Evolutionary conservation across 2,329 filamentous ascomycete genomes (phyloP).

Genomic region (Monosporascus ibericus): DNA sequence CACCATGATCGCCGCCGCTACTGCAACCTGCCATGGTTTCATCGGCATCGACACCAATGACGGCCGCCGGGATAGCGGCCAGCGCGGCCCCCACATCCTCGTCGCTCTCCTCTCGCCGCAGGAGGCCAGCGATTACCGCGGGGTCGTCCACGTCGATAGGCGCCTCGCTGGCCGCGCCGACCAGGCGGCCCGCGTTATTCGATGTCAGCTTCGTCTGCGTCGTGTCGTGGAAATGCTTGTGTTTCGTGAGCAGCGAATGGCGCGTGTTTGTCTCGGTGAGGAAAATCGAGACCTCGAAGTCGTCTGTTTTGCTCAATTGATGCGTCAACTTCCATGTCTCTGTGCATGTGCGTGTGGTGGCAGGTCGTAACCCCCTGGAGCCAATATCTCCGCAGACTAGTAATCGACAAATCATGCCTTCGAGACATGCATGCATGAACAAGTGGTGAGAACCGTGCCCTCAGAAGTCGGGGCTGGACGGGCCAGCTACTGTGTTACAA

Average conservation of each 20-base stretch:
- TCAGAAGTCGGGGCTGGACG: background rate
- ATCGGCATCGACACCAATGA: slow-evolving; percentile 23
- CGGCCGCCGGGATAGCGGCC: slow-evolving; percentile 46
- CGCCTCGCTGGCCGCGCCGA: slow-evolving; percentile 46
- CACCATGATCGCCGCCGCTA: slow-evolving; percentile 5
- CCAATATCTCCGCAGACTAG: background rate
- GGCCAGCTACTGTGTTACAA: background rate
- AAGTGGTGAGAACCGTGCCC: background rate
- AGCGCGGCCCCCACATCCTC: slow-evolving; percentile 52
- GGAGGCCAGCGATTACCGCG: slow-evolving; percentile 27
- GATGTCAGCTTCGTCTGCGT: slow-evolving; percentile 48
- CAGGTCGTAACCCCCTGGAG: background rate
- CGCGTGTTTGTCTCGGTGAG: slow-evolving; percentile 79
- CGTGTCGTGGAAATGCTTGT: slow-evolving; percentile 67
- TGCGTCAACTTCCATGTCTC: slow-evolving; percentile 8
- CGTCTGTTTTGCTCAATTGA: slow-evolving; percentile 51
- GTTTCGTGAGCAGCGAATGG: slow-evolving; percentile 80
- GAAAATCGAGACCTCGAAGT: slow-evolving; percentile 94
- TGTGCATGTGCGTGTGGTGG: background rate
- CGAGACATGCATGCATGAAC: background rate
- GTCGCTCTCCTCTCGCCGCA: slow-evolving; percentile 54
- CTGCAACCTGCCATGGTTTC: slow-evolving; percentile 16
- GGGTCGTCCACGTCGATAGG: slow-evolving; percentile 46
- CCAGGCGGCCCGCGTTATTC: slow-evolving; percentile 53
- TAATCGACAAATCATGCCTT: background rate